Percentiles rank a stretch among this genome's conserved stretches.
Evolutionary conservation across 768 basidiomycete species (phyloP).

Genomic region (Arthromyces matolae): DNA sequence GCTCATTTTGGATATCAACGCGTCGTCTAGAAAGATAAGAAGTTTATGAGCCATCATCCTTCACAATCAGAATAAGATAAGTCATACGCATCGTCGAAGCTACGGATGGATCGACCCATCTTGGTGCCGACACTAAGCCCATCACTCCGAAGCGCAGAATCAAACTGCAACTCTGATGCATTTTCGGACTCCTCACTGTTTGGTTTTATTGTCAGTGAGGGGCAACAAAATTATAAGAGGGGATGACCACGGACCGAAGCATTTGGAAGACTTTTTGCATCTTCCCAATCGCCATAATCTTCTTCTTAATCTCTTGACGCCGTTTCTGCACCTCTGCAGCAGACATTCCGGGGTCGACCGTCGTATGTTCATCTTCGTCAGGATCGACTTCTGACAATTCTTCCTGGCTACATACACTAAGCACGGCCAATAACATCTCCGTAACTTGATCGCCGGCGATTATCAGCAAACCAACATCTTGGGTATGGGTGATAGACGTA

Average conservation of each 20-base stretch:
- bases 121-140: conserved; percentile 59
- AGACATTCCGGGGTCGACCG: conserved; percentile 25
- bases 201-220: neutral
- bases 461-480: neutral
- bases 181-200: conserved; percentile 76
- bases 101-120: conserved; percentile 59
- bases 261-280: conserved; percentile 91
- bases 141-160: conserved; percentile 32
- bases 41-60: too few species aligned
- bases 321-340: conserved; percentile 48
- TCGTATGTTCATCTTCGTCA: conserved; percentile 31
- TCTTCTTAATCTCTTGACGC: conserved; percentile 82
- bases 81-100: conserved; percentile 74
- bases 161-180: conserved; percentile 58
- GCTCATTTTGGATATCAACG: conserved; percentile 71
- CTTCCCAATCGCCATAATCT: conserved; percentile 88
- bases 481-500: conserved; percentile 31
- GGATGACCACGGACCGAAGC: conserved; percentile 58
- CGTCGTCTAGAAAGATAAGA: conserved; percentile 47
- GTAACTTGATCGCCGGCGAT: conserved; percentile 55
- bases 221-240: neutral
- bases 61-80: conserved; percentile 1
- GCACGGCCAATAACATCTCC: conserved; percentile 94
- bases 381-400: conserved; percentile 67
- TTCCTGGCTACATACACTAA: conserved; percentile 91